Evolutionary conservation across 306 rosid genomes (phyloP).

Genomic region (Quercus aquifolioides): DNA sequence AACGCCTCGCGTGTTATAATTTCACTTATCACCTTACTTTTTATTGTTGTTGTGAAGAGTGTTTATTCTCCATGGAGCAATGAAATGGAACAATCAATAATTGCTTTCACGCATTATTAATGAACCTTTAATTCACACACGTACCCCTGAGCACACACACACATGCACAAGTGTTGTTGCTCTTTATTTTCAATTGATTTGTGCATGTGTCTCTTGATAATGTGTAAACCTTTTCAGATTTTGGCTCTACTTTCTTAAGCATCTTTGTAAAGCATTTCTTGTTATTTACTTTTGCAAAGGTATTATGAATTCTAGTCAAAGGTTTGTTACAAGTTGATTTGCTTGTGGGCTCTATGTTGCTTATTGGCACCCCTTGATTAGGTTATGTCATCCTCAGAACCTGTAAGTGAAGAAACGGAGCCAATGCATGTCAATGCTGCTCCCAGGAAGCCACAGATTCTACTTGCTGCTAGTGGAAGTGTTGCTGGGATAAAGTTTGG

Average conservation of each 20-base stretch:
- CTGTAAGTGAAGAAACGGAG: conserved; percentile 30
- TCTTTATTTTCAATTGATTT: neutral
- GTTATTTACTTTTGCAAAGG: neutral
- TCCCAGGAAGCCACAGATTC: conserved; percentile 70
- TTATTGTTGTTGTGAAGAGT: neutral
- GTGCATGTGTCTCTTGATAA: neutral
- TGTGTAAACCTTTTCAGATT: no score
- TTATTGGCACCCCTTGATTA: conserved; percentile 21
- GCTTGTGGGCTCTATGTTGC: neutral
- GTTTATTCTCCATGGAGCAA: neutral
- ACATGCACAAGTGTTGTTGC: neutral
- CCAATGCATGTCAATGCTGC: conserved; percentile 23
- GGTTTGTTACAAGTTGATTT: neutral
- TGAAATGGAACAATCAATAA: neutral
- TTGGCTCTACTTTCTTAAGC: no score
- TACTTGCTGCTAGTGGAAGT: conserved; percentile 82
- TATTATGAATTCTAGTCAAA: neutral
- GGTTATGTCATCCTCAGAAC: conserved; percentile 58
- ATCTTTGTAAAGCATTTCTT: neutral
- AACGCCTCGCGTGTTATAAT: no score
- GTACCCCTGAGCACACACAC: neutral
- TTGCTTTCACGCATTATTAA: neutral
- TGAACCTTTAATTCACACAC: neutral
- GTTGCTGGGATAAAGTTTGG: conserved; percentile 74
- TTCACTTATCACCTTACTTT: no score